Evolutionary conservation across 1,284 basidiomycete species (phyloP).

Genomic region (Apiotrichum siamense): DNA sequence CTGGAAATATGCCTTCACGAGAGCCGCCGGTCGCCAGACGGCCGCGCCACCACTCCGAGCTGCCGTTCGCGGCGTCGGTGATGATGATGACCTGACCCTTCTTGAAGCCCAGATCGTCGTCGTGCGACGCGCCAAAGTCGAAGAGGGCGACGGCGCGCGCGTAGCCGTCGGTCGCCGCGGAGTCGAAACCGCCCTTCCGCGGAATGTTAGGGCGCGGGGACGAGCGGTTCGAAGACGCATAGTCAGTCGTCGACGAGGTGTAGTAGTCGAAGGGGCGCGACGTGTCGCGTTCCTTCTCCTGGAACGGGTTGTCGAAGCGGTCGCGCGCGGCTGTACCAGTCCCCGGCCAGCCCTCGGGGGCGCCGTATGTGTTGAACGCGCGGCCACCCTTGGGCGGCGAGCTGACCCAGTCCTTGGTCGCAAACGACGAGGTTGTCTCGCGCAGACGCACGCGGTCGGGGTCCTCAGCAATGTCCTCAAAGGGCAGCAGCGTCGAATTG

Average conservation of each 20-base stretch:
- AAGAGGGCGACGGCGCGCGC: slow-evolving; percentile 72
- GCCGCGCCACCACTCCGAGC: slow-evolving; percentile 64
- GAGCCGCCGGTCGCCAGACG: slow-evolving; percentile 58
- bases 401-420: slow-evolving; percentile 9
- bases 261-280: slow-evolving; percentile 12
- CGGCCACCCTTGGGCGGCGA: neutral
- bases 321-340: neutral
- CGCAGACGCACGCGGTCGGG: slow-evolving; percentile 2
- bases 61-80: slow-evolving; percentile 65
- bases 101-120: slow-evolving; percentile 74
- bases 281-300: neutral
- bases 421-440: slow-evolving; percentile 8
- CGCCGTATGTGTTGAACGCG: neutral
- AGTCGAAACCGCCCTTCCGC: slow-evolving; percentile 21
- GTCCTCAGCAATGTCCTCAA: slow-evolving; percentile 14
- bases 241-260: too few relatives aligned
- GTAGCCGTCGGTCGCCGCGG: slow-evolving; percentile 38
- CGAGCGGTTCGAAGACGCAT: neutral
- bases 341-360: neutral
- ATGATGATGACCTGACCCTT: slow-evolving; percentile 76
- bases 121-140: slow-evolving; percentile 67
- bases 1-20: slow-evolving; percentile 54
- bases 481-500: slow-evolving; percentile 1
- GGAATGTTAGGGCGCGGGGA: slow-evolving; percentile 1
- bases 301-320: slow-evolving; percentile 7